Evolutionary conservation across 129 eudicot species (phyloP).

Genomic region (Pittosporum tobira): DNA sequence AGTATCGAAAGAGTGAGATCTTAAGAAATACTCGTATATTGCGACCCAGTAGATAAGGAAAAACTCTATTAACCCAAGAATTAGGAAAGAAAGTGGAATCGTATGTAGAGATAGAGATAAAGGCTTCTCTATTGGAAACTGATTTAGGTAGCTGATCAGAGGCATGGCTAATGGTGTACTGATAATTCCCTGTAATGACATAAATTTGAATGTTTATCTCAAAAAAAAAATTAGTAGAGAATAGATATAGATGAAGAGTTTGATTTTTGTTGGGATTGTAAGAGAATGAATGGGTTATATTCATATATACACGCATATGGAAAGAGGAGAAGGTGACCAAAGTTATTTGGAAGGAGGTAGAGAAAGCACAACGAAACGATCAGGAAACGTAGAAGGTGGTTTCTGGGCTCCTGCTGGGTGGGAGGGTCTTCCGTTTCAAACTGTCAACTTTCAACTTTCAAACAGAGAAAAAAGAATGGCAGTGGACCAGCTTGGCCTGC

Average conservation of each 20-base stretch:
- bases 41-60: constrained; percentile 17
- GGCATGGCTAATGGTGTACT: background rate
- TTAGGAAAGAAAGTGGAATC: constrained; percentile 8
- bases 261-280: background rate
- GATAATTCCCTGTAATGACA: background rate
- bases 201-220: background rate
- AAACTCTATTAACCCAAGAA: constrained; percentile 26
- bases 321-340: background rate
- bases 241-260: background rate
- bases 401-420: constrained; percentile 1
- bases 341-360: background rate
- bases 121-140: background rate
- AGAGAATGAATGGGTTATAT: background rate
- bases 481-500: background rate
- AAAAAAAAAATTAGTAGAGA: too few relatives aligned
- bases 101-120: background rate
- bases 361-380: background rate
- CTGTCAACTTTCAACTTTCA: too few relatives aligned
- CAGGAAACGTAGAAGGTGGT: background rate
- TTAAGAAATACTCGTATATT: constrained; percentile 19
- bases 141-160: background rate
- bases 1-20: constrained; percentile 12
- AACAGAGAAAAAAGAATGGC: background rate
- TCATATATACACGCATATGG: background rate
- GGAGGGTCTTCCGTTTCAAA: too few relatives aligned